Conservation (phyloP, 371 early-diverging fungal genomes). For the Mucor racemosus region DNA sequence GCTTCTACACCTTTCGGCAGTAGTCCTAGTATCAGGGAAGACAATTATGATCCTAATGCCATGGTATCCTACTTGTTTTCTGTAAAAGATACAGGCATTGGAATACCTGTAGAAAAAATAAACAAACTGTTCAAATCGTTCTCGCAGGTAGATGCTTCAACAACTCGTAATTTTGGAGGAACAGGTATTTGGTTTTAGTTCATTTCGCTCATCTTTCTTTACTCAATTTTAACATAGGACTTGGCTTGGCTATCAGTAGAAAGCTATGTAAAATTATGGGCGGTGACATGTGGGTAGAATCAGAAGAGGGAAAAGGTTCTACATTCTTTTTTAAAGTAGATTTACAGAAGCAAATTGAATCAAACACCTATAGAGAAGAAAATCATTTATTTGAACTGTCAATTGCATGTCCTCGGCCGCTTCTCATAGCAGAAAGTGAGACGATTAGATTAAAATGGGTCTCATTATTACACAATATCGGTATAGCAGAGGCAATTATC, state of each 20-base stretch:
- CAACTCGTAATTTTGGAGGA: slow-evolving; percentile 58
- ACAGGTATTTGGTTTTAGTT: slow-evolving; percentile 32
- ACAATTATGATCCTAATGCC: not conserved
- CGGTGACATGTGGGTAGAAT: slow-evolving; percentile 61
- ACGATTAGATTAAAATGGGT: slow-evolving; percentile 12
- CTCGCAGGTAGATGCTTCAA: slow-evolving; percentile 62
- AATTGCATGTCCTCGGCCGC: slow-evolving; percentile 1
- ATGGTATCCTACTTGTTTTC: slow-evolving; percentile 28
- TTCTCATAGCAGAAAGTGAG: slow-evolving; percentile 27
- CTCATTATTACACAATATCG: not conserved
- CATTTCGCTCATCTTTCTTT: no score
- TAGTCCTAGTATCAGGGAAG: not conserved
- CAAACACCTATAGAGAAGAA: slow-evolving; percentile 30
- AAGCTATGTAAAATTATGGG: slow-evolving; percentile 57
- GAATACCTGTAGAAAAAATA: slow-evolving; percentile 57
- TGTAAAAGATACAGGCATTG: slow-evolving; percentile 69
- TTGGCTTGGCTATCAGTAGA: slow-evolving; percentile 50
- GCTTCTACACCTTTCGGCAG: not conserved
- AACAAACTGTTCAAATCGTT: slow-evolving; percentile 63
- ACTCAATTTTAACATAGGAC: not conserved
- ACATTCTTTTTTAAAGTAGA: slow-evolving; percentile 48
- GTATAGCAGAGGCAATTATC: not conserved
- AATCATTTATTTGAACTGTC: slow-evolving; percentile 17
- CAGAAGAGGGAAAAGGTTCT: slow-evolving; percentile 48
- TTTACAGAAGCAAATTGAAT: slow-evolving; percentile 25